Percentiles rank a stretch among this genome's conserved stretches.
Conservation (phyloP, 2,329 filamentous ascomycete genomes). For the Fusarium sp. region DNA sequence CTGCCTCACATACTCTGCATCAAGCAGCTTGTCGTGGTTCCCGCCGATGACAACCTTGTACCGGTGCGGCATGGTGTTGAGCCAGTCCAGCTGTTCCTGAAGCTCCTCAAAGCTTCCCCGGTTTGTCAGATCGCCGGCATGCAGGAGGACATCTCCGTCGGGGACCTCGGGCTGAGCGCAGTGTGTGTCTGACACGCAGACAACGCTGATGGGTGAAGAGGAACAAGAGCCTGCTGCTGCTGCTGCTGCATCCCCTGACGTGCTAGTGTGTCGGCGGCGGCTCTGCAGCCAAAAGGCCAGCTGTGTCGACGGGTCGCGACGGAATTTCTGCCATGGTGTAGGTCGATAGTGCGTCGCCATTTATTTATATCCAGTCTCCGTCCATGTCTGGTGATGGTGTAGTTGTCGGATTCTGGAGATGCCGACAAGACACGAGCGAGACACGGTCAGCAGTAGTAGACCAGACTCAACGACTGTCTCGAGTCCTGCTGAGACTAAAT, state of each 20-base stretch:
- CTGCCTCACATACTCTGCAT: slow-evolving; percentile 7
- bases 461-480: background rate
- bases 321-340: slow-evolving; percentile 14
- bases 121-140: slow-evolving; percentile 24
- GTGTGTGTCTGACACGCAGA: slow-evolving; percentile 28
- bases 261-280: background rate
- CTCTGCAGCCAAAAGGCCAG: slow-evolving; percentile 13
- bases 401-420: background rate
- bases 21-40: slow-evolving; percentile 23
- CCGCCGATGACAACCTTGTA: slow-evolving; percentile 20
- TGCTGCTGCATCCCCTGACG: background rate
- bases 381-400: background rate
- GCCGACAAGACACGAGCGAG: background rate
- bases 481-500: background rate
- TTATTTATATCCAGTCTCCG: background rate
- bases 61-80: slow-evolving; percentile 1
- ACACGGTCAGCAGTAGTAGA: background rate
- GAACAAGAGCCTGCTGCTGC: background rate
- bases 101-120: slow-evolving; percentile 16
- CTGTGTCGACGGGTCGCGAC: background rate
- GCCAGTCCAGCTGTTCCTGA: slow-evolving; percentile 18
- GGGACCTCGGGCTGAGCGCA: slow-evolving; percentile 14
- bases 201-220: background rate
- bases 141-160: slow-evolving; percentile 22
- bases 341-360: background rate